Evolutionary conservation across 495 filamentous ascomycete species (phyloP), one percentile per base, ranked within the genome.

Genomic region (Talaromyces stipitatus): DNA sequence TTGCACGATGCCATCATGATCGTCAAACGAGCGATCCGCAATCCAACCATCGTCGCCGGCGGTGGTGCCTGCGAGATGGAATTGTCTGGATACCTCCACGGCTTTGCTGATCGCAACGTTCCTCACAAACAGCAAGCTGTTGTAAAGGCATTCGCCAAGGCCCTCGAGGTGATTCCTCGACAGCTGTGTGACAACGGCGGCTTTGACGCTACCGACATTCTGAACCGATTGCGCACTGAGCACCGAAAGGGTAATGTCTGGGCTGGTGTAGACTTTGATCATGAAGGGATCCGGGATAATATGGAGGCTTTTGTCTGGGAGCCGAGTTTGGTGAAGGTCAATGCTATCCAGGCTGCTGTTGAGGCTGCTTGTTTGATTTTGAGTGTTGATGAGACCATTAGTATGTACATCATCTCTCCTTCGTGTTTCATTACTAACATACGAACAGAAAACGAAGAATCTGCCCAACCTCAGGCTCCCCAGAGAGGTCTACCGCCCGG

Each of bases 1-100:
- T 80, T 98, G 57, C 94, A 98, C 73, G 94, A 98, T 68, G 94
- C 64, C 41, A 96, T 98, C 76, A 98, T 98, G 94, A 94, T 98
- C 61, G 94, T 98, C 61, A 97, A 96, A 80, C 91, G 95, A 48
- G 89, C 92, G 26, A 88, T 97, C 68, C 88, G 88, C 76, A 92
- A 97, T 75, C 85, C 86, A 60, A 88, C 82, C 62, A 96, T 98
- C 64, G 94, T 98, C 29, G 94, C 92, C 24, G 94, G 94, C 58
- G 94, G 94, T 61, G 94, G 94, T 64, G 92, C 94, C 12, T 85
- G 82, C 67, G 94, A 98, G 80, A 97, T 98, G 92, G 94, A 97
- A 74, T 71, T 97, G 50, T 96, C 91, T 5, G 86, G 89, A 50
- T 91, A 95, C 72, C 83, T 98, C 60, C 91, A 95, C 76, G 79